Evolutionary conservation across 495 filamentous ascomycete genomes (phyloP).

Genomic region (Aspergillus coremiiformis): DNA sequence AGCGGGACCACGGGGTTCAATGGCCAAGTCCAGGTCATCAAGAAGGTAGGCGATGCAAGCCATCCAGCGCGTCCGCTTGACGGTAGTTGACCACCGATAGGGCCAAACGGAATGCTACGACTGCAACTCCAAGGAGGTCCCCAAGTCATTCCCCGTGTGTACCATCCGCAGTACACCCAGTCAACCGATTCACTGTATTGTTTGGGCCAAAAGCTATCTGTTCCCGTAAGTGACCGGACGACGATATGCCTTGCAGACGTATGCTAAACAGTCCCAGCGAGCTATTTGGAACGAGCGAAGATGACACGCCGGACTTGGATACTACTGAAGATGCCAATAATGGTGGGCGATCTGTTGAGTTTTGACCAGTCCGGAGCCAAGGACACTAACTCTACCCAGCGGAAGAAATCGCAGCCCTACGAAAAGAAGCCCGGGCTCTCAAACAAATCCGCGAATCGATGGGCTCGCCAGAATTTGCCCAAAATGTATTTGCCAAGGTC

Average conservation of each 20-base stretch:
- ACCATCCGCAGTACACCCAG: slow-evolving; percentile 92
- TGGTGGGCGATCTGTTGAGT: slow-evolving; percentile 29
- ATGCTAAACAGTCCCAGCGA: slow-evolving; percentile 44
- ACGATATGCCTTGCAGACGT: too few species aligned
- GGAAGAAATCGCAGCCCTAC: slow-evolving; percentile 78
- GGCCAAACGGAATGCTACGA: slow-evolving; percentile 96
- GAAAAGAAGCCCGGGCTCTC: slow-evolving; percentile 72
- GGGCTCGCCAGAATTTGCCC: slow-evolving; percentile 69
- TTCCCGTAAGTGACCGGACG: slow-evolving; percentile 51
- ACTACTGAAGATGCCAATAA: slow-evolving; percentile 74
- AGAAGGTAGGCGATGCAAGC: slow-evolving; percentile 49
- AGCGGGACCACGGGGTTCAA: slow-evolving; percentile 98
- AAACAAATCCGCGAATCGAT: slow-evolving; percentile 77
- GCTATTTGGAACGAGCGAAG: slow-evolving; percentile 87
- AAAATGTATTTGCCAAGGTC: slow-evolving; percentile 86
- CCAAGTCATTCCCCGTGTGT: slow-evolving; percentile 89
- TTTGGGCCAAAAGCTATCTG: slow-evolving; percentile 98
- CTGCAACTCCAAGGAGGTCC: slow-evolving; percentile 78
- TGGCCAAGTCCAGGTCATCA: slow-evolving; percentile 94
- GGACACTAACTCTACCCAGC: slow-evolving; percentile 40
- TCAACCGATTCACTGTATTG: slow-evolving; percentile 97
- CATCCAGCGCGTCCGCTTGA: not conserved
- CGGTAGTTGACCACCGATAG: slow-evolving; percentile 29
- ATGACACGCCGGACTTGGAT: slow-evolving; percentile 64
- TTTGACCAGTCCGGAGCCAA: not conserved